Evolutionary conservation across 78 protist genomes (phyloP), one percentile per base, ranked within the genome.

Genomic region (Diacronema lutheri): DNA sequence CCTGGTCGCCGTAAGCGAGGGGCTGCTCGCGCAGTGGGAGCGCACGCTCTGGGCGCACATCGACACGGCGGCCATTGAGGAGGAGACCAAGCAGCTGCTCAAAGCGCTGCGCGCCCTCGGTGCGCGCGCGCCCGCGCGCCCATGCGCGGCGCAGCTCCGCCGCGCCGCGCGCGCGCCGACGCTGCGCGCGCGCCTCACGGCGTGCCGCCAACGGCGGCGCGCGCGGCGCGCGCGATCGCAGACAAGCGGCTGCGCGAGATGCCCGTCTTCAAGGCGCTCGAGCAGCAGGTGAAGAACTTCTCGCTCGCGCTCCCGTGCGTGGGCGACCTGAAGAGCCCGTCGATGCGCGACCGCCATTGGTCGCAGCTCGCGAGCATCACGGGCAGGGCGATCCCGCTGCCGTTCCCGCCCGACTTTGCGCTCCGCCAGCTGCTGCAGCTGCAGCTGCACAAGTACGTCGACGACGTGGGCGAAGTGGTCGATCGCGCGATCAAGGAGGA

Each of bases 301-400:
- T 31, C 20, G 16, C 14, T 69, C 44, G 1, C 85, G 31, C 44
- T 89, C 31, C 87, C 87, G 37, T 76, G 74, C 66, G 71, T 92
- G n/a, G 10, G 90, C 6, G 92, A 92, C 57, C 73, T 92, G 31
- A 80, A 74, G 31, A 66, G 81, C 6, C 90, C 87, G 37, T 38
- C 90, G 40, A 89, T 92, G 92, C 87, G 92, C 35, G 82, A 88
- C n/a, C 60, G 87, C 20, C 94, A 92, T 64, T 92, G 94, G 94
- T 37, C 72, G 66, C 72, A 84, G 69, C 86, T 92, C 57, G 71
- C 68, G 83, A 58, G 64, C 55, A 19, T 80, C 58, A 83, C 87
- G 9, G 55, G 41, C 16, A 73, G 58, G 57, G 20, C 7, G 50
- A 72, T 64, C 72, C 35, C 62, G 29, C 68, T 91, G 35, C 44